Base-by-base conservation (phyloP, 2,329 filamentous ascomycete species). In the Diplodia scrobiculata region DNA sequence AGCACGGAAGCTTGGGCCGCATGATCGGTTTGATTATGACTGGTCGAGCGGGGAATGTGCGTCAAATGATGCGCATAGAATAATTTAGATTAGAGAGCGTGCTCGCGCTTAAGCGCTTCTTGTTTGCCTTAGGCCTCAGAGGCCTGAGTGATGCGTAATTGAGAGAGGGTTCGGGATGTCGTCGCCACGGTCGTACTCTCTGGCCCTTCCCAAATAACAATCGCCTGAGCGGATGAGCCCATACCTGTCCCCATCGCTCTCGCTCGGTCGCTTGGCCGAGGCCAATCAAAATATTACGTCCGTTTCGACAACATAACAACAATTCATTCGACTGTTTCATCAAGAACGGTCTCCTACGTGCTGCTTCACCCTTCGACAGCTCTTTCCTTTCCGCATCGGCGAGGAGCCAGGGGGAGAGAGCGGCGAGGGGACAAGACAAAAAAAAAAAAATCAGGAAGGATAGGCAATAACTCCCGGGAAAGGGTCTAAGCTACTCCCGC, bases 1-100 rank as follows among this genome's bases (percentile, higher is more conserved):
- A 62, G 25, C 17, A 50, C 52, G 34, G 55, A 50, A 62, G 58
- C 58, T 62, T 50, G 58, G 58, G 58, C 58, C 58, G 36, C 19
- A n/a, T 9, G 58, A 62, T 50, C 41, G n/a, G 58, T 50, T 50
- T 62, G 34, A 62, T 62, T 50, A 50, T 6, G 45, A 62, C 41
- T 50, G 58, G 58, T 50, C 21, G 34, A 32, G 58, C 45, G 58
- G 58, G 58, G 29, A 32, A 62, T 62, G 58, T 38, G 58, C 45
- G 58, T 25, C 45, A 60, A 36, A 38, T 17, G 58, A 62, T 62
- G 58, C 58, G 45, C 45, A 50, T 10, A 62, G 41, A 29, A 41
- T 32, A 60, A 60, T 60, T 60, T 60, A 50, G 58, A 62, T 45
- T 62, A 62, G 45, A 55, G 52, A 34, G 27, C 29, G 29, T 25